These are phyloP conservation scores for Sugiyamaella qingdaonensis DNA, from an alignment of 805 yeast species.

Conservation along the genomic window DNA sequence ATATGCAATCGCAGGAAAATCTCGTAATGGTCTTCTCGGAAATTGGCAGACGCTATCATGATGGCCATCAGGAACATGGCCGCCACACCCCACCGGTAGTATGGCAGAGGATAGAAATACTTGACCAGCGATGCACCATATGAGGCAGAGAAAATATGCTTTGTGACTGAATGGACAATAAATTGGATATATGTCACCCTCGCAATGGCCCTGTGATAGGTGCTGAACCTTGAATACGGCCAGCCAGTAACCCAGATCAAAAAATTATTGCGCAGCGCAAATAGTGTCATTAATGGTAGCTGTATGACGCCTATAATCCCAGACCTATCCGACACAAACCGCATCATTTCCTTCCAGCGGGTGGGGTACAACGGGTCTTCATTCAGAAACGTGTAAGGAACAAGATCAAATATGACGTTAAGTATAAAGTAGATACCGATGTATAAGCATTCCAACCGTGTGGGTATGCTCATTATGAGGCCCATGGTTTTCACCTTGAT, in stretches of 20 bases:
- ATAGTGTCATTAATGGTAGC: conserved; percentile 50
- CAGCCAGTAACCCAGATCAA: conserved; percentile 58
- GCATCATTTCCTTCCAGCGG: conserved; percentile 35
- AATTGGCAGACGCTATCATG: conserved; percentile 41
- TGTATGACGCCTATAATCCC: conserved; percentile 48
- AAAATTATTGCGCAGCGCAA: conserved; percentile 62
- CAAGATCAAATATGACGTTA: conserved; percentile 29
- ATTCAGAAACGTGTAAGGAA: conserved; percentile 31
- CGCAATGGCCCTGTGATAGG: conserved; percentile 56
- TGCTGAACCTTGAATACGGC: conserved; percentile 50
- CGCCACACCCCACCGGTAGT: conserved; percentile 34
- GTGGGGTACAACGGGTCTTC: conserved; percentile 38
- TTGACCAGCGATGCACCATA: conserved; percentile 31
- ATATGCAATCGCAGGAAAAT: conserved; percentile 54
- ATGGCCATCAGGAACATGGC: conserved; percentile 33
- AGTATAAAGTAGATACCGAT: conserved; percentile 39
- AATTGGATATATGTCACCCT: conserved; percentile 41
- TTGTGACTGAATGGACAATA: conserved; percentile 46
- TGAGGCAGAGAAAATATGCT: conserved; percentile 42
- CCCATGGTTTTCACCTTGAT: conserved; percentile 21
- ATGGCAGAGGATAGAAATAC: conserved; percentile 34
- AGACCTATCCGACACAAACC: conserved; percentile 50
- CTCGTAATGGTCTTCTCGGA: conserved; percentile 57
- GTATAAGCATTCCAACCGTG: conserved; percentile 47
- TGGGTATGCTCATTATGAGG: conserved; percentile 40